Base-by-base conservation (phyloP, 192 early-diverging fungal species). In the Pilaira anomala region DNA sequence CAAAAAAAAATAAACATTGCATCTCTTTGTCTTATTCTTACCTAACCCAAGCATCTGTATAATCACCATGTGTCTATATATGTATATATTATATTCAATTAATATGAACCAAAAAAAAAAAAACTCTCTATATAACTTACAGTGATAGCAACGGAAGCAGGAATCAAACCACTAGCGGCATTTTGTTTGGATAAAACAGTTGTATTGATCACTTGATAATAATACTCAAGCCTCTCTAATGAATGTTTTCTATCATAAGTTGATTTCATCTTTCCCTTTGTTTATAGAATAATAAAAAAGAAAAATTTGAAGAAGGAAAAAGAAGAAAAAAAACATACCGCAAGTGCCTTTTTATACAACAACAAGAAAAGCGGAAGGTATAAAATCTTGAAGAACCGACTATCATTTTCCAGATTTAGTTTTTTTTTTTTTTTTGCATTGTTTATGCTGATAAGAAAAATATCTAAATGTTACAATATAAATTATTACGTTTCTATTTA, bases 21-120 rank as follows among this genome's bases (percentile, higher is more conserved):
- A 39, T n/a, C n/a, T n/a, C n/a, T n/a, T n/a, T n/a, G 4, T 18
- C 48, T 63, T 14, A 29, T 19, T 56, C 74, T 62, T 80, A 88
- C 88, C 89, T 73, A 55, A 94, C 91, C 92, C 91, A 93, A 30
- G 92, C 91, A 81, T 93, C 92, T n/a, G 84, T 76, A 66, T 92
- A 91, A 75, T 94, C 86, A 26, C 92, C 92, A 66, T 94, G 92
- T 2, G 83, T 87, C 74, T 54, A 55, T 42, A 62, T 28, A 36
- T 12, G 49, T n/a, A 14, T 22, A 24, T 18, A 40, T 46, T 11
- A 13, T 21, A 7, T 36, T 36, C 28, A 11, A 26, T 4, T 52
- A 11, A 29, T 39, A 54, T 5, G 33, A 6, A 36, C 6, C 11
- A 36, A 9, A 36, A 57, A 14, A 42, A 48, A 13, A 30, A 25